Conservation (phyloP, 345 rosid genomes). For the Arabidopsis thaliana region DNA sequence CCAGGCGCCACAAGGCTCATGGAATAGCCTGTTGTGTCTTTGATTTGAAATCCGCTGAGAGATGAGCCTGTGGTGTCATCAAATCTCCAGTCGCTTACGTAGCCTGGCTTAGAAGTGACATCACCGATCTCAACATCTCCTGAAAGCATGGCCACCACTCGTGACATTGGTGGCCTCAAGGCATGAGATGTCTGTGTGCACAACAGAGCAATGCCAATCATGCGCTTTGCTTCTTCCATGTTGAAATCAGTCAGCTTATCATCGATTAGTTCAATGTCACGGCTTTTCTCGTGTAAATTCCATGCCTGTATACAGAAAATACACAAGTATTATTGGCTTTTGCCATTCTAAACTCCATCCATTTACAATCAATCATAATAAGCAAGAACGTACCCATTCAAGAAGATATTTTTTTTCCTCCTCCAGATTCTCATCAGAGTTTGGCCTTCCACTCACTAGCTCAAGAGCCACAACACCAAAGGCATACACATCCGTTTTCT, state of each 20-base stretch:
- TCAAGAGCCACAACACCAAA: slow-evolving; percentile 49
- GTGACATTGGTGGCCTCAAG: background rate
- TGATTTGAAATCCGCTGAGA: slow-evolving; percentile 29
- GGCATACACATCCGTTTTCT: slow-evolving; percentile 58
- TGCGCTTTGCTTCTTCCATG: background rate
- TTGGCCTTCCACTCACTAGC: slow-evolving; percentile 46
- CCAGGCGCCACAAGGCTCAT: slow-evolving; percentile 29
- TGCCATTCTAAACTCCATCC: background rate
- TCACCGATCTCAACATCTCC: background rate
- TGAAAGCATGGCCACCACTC: background rate
- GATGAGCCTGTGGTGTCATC: slow-evolving; percentile 48
- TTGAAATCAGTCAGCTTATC: background rate
- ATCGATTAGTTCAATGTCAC: background rate
- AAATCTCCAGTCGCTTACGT: slow-evolving; percentile 59
- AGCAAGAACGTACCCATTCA: slow-evolving; percentile 51
- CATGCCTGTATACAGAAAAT: background rate
- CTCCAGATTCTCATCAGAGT: slow-evolving; percentile 33
- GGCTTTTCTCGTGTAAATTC: background rate
- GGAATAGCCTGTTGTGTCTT: slow-evolving; percentile 22
- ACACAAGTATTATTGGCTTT: background rate
- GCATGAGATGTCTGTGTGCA: background rate
- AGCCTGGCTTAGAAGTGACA: slow-evolving; percentile 51
- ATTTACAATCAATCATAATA: background rate
- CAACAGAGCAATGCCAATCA: background rate
- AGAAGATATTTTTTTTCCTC: slow-evolving; percentile 52